These are phyloP conservation scores for Trichoderma sp. DNA, from an alignment of 2,329 filamentous ascomycete species.

Conservation along the genomic window DNA sequence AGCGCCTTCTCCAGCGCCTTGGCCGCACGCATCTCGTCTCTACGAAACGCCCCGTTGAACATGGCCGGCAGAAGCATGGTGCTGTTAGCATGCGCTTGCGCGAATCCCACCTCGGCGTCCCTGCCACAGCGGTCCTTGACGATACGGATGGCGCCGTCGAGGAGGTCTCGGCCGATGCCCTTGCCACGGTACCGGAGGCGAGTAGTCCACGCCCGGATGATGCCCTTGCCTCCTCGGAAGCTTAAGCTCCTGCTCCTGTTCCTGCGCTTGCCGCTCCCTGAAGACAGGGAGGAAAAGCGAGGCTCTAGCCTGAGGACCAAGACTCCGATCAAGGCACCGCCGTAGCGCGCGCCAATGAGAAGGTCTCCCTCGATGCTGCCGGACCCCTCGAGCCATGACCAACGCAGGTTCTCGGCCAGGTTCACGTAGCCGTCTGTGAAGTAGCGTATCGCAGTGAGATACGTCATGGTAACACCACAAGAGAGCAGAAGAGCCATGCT, in stretches of 20 bases:
- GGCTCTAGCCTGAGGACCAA: constrained; percentile 65
- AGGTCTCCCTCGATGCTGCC: constrained; percentile 50
- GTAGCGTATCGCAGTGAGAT: constrained; percentile 59
- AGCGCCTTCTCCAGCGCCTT: constrained; percentile 51
- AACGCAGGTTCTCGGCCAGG: constrained; percentile 58
- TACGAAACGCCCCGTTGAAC: constrained; percentile 60
- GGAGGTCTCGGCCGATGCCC: constrained; percentile 68
- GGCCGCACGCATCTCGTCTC: constrained; percentile 56
- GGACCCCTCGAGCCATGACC: constrained; percentile 55
- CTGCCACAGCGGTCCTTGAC: constrained; percentile 67
- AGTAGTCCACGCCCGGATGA: constrained; percentile 82
- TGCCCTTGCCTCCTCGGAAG: constrained; percentile 59
- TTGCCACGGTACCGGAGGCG: constrained; percentile 63
- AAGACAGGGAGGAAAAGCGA: constrained; percentile 23
- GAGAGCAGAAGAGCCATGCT: constrained; percentile 56
- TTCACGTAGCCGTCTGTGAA: constrained; percentile 59
- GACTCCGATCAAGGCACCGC: constrained; percentile 66
- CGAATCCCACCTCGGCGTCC: constrained; percentile 67
- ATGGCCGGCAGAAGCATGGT: constrained; percentile 57
- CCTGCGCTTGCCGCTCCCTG: constrained; percentile 34
- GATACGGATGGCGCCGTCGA: constrained; percentile 68
- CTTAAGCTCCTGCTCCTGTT: constrained; percentile 39
- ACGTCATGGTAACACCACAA: constrained; percentile 60
- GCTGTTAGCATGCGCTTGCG: constrained; percentile 73
- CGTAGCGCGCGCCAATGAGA: constrained; percentile 64